Percentiles rank a stretch among this genome's conserved stretches.
Conservation (phyloP, 371 early-diverging fungal species). For the Haplosporangium sp. region DNA sequence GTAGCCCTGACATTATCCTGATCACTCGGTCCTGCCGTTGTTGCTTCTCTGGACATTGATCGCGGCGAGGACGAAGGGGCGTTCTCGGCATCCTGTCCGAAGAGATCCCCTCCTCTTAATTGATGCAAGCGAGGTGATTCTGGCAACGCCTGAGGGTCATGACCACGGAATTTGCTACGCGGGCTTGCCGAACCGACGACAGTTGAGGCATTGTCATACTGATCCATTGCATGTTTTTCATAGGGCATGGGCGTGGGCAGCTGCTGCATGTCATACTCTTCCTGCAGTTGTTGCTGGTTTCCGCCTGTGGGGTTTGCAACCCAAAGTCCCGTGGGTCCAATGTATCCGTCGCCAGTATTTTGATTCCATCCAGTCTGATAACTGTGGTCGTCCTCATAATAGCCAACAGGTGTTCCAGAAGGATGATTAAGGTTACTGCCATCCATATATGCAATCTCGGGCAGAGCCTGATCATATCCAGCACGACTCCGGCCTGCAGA, state of each 20-base stretch:
- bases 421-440: constrained; percentile 33
- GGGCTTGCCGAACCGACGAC: constrained; percentile 34
- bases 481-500: constrained; percentile 12
- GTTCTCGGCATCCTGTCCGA: constrained; percentile 42
- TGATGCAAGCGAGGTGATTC: constrained; percentile 49
- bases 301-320: constrained; percentile 35
- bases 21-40: background rate
- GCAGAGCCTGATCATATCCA: constrained; percentile 45
- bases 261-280: background rate
- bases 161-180: constrained; percentile 33
- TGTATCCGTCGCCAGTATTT: constrained; percentile 20
- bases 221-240: constrained; percentile 36
- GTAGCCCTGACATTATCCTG: background rate
- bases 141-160: constrained; percentile 45
- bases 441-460: constrained; percentile 52
- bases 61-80: constrained; percentile 16
- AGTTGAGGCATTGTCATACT: constrained; percentile 27
- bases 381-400: constrained; percentile 38
- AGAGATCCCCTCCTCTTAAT: constrained; percentile 47
- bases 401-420: constrained; percentile 26
- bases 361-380: constrained; percentile 29
- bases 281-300: background rate
- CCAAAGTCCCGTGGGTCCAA: constrained; percentile 44
- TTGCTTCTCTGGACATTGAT: background rate
- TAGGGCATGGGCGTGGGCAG: constrained; percentile 9